These are phyloP conservation scores for Clonostachys sp. DNA, from an alignment of 2,329 filamentous ascomycete species.

Conservation along the genomic window DNA sequence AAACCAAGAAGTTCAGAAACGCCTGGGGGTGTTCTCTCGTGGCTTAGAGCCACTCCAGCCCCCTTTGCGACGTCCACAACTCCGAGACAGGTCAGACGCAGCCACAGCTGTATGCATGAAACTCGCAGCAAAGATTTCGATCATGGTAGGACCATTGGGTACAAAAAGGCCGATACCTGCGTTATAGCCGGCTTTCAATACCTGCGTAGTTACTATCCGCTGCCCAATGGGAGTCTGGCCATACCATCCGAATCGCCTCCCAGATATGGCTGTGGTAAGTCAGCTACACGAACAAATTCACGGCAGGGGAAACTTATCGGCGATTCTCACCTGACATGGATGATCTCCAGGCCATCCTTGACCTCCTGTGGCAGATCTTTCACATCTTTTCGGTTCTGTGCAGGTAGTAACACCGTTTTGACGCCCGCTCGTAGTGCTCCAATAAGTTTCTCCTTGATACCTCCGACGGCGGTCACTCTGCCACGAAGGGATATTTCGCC, in stretches of 20 bases:
- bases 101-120: neutral
- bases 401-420: slow-evolving; percentile 85
- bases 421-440: slow-evolving; percentile 90
- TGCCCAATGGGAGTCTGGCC: slow-evolving; percentile 86
- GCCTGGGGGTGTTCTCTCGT: neutral
- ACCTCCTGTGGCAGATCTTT: slow-evolving; percentile 90
- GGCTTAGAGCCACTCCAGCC: neutral
- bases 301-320: neutral
- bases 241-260: slow-evolving; percentile 87
- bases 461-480: slow-evolving; percentile 87
- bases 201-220: slow-evolving; percentile 63
- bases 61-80: neutral
- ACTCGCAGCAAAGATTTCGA: no score
- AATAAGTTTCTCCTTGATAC: slow-evolving; percentile 98
- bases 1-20: neutral
- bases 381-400: slow-evolving; percentile 86
- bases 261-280: slow-evolving; percentile 69
- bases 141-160: no score
- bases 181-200: slow-evolving; percentile 75
- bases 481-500: slow-evolving; percentile 77
- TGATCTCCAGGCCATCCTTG: slow-evolving; percentile 77
- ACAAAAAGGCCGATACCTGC: no score
- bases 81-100: neutral
- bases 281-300: neutral
- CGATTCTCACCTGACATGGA: slow-evolving; percentile 73